Conservation (phyloP, 495 filamentous ascomycete genomes). For the Xylaria intraflava region DNA sequence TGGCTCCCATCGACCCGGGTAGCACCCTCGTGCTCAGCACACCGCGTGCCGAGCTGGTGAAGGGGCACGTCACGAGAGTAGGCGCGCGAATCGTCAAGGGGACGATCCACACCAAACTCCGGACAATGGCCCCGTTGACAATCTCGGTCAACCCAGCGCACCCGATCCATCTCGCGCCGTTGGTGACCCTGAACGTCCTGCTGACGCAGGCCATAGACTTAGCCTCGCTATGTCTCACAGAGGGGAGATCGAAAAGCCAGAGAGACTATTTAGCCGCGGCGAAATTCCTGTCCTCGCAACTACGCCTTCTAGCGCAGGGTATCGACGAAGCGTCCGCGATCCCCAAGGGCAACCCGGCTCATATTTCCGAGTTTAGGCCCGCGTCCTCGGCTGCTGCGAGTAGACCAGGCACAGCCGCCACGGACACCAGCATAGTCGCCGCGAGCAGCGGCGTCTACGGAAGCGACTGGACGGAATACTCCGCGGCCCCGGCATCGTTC, state of each 20-base stretch:
- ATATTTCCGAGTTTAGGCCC: slow-evolving; percentile 1
- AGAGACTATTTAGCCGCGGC: slow-evolving; percentile 48
- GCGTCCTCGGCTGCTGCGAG: slow-evolving; percentile 22
- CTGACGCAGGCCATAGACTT: slow-evolving; percentile 74
- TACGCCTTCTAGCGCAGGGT: slow-evolving; percentile 68
- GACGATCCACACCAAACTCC: slow-evolving; percentile 42
- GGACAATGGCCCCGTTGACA: slow-evolving; percentile 44
- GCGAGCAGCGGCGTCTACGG: slow-evolving; percentile 4
- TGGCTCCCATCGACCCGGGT: slow-evolving; percentile 73
- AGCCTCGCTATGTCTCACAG: slow-evolving; percentile 66
- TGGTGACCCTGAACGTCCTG: slow-evolving; percentile 63
- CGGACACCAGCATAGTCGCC: slow-evolving; percentile 1
- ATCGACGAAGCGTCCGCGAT: slow-evolving; percentile 60
- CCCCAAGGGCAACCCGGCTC: slow-evolving; percentile 51
- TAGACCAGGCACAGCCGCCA: neutral
- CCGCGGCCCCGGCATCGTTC: slow-evolving; percentile 28
- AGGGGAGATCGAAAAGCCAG: slow-evolving; percentile 29
- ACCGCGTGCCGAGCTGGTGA: slow-evolving; percentile 79
- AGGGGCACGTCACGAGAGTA: slow-evolving; percentile 80
- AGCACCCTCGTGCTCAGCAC: slow-evolving; percentile 85
- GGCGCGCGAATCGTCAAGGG: slow-evolving; percentile 72
- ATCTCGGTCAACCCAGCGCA: slow-evolving; percentile 45
- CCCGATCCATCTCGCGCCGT: slow-evolving; percentile 58
- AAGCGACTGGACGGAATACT: slow-evolving; percentile 12
- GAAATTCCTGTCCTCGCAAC: slow-evolving; percentile 69